Evolutionary conservation across 2,329 filamentous ascomycete genomes (phyloP).

Genomic region (Alternaria arborescens): DNA sequence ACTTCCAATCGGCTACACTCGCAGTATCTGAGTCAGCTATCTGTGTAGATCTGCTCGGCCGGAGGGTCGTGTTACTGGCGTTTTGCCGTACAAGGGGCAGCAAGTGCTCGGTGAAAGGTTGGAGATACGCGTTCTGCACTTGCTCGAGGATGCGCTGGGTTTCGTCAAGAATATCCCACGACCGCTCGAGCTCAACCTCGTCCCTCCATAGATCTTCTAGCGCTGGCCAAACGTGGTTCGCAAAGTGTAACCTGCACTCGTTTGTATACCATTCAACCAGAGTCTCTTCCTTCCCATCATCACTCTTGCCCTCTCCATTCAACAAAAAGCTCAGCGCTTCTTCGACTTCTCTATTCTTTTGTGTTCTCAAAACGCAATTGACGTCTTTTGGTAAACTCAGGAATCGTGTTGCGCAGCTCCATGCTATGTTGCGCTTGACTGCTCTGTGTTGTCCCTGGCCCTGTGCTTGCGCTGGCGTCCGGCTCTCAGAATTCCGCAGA

Average conservation of each 20-base stretch:
- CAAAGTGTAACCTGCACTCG: constrained; percentile 55
- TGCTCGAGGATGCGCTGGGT: constrained; percentile 49
- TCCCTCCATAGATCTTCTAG: constrained; percentile 43
- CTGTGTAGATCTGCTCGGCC: constrained; percentile 53
- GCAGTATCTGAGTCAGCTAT: constrained; percentile 25
- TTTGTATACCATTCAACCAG: constrained; percentile 57
- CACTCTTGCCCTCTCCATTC: constrained; percentile 43
- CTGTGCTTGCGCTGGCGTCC: constrained; percentile 42
- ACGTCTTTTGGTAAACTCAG: constrained; percentile 47
- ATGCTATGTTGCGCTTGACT: constrained; percentile 52
- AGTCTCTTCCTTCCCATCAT: constrained; percentile 40
- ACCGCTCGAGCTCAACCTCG: constrained; percentile 35
- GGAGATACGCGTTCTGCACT: constrained; percentile 50
- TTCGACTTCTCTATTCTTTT: constrained; percentile 43
- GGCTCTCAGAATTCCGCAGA: constrained; percentile 29
- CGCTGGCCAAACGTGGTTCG: constrained; percentile 39
- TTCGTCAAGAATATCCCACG: constrained; percentile 45
- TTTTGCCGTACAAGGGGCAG: constrained; percentile 40
- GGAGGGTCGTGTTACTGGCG: constrained; percentile 34
- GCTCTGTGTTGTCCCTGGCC: constrained; percentile 42
- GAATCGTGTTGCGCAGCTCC: constrained; percentile 58
- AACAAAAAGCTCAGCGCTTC: constrained; percentile 49
- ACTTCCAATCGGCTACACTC: constrained; percentile 53
- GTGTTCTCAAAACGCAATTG: constrained; percentile 26
- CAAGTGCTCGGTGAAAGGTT: constrained; percentile 47